phyloP scores from a whole-genome alignment of 768 basidiomycete genomes.

The Phaeolepiota aurea region DNA sequence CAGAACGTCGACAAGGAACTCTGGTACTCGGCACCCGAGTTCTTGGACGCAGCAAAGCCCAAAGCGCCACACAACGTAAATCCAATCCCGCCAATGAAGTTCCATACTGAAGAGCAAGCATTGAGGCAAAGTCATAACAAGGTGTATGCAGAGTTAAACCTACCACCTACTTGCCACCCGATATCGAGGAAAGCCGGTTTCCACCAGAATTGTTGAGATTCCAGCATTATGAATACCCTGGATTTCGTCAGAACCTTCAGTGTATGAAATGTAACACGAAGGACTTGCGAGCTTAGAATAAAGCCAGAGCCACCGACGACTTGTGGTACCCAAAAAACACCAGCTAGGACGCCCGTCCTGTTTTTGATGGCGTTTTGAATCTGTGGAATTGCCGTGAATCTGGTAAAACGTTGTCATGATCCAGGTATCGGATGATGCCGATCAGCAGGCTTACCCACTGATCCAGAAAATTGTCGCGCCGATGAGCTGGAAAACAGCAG shows the following conservation, averaged over 20 bases:
- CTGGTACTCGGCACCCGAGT: constrained; percentile 34
- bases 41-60: constrained; percentile 30
- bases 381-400: constrained; percentile 26
- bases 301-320: constrained; percentile 56
- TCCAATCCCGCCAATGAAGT: constrained; percentile 48
- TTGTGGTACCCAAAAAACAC: constrained; percentile 56
- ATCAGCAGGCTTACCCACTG: constrained; percentile 22
- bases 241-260: neutral
- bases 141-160: constrained; percentile 3
- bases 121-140: neutral
- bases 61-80: constrained; percentile 53
- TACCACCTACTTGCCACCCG: constrained; percentile 49
- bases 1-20: constrained; percentile 49
- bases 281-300: constrained; percentile 36
- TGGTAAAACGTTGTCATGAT: constrained; percentile 12
- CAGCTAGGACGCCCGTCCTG: constrained; percentile 25
- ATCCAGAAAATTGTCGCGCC: constrained; percentile 62
- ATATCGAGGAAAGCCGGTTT: constrained; percentile 30
- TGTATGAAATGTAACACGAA: neutral
- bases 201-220: constrained; percentile 45
- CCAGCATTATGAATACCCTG: constrained; percentile 34
- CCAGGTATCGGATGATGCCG: neutral
- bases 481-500: constrained; percentile 40
- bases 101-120: constrained; percentile 35
- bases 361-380: constrained; percentile 22